These are phyloP conservation scores for Aaosphaeria arxii DNA, from an alignment of 2,329 filamentous ascomycete genomes.

Conservation along the genomic window DNA sequence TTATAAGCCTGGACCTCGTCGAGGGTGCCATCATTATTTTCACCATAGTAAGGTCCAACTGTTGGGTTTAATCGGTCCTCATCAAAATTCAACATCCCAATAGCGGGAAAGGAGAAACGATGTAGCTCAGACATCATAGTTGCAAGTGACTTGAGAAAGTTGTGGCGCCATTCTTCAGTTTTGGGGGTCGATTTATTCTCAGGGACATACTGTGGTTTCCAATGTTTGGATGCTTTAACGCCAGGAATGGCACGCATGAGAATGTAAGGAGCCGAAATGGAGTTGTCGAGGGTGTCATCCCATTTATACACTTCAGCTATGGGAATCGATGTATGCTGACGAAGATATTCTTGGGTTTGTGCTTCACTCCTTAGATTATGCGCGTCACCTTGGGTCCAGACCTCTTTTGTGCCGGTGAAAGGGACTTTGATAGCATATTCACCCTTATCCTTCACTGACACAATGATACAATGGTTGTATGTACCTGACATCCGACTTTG, in stretches of 20 bases:
- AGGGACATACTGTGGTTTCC: no score
- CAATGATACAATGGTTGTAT: not conserved
- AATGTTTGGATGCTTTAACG: no score
- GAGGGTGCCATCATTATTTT: not conserved
- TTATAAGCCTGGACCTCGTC: not conserved
- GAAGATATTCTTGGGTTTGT: constrained; percentile 6
- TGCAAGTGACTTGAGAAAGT: constrained; percentile 9
- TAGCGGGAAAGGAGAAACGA: constrained; percentile 6
- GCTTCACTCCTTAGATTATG: constrained; percentile 6
- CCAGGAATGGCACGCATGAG: no score
- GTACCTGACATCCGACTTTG: not conserved
- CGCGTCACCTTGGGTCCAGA: constrained; percentile 6
- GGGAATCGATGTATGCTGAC: constrained; percentile 4
- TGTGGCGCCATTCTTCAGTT: constrained; percentile 3
- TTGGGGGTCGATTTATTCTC: no score
- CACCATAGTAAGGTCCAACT: not conserved
- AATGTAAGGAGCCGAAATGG: no score
- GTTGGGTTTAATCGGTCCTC: not conserved
- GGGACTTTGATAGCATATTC: constrained; percentile 3
- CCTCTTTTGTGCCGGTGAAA: constrained; percentile 1
- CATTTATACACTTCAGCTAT: constrained; percentile 9
- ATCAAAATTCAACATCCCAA: constrained; percentile 6
- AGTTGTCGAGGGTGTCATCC: no score
- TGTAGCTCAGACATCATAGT: constrained; percentile 3
- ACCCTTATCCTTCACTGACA: not conserved